Conservation (phyloP, 768 basidiomycete species). For the Boletus reticulatus region DNA sequence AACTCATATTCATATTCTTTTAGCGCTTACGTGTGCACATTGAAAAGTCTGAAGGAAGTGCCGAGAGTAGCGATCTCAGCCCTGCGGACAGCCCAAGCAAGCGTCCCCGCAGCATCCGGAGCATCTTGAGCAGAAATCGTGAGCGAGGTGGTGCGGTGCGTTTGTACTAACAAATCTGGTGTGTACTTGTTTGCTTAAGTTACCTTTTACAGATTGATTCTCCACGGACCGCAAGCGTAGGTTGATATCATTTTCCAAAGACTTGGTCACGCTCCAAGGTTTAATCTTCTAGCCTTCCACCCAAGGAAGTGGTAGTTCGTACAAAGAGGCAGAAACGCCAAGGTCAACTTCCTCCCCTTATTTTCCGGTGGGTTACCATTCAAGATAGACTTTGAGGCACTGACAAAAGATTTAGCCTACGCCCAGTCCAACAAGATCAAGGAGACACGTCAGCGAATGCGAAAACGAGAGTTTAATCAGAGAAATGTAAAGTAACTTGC, state of each 20-base stretch:
- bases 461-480: slow-evolving; percentile 2
- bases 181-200: not conserved
- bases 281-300: not conserved
- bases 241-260: not conserved
- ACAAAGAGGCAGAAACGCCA: not conserved
- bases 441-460: not conserved
- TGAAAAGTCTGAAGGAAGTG: not conserved
- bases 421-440: slow-evolving; percentile 1
- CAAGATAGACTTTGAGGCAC: not conserved
- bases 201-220: not conserved
- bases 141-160: not conserved
- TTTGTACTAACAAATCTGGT: not conserved
- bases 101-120: not conserved
- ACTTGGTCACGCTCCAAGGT: not conserved
- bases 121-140: not conserved
- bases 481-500: slow-evolving; percentile 8
- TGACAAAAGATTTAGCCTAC: not conserved
- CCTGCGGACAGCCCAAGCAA: not conserved
- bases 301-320: not conserved
- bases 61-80: not conserved
- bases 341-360: not conserved
- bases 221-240: slow-evolving; percentile 2
- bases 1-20: not conserved
- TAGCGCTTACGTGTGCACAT: not conserved
- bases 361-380: not conserved